A percentile compares a stretch with the other conserved stretches of the same genome.
These are phyloP conservation scores for Neurospora hispaniola DNA, from an alignment of 495 filamentous ascomycete genomes.

Conservation along the genomic window DNA sequence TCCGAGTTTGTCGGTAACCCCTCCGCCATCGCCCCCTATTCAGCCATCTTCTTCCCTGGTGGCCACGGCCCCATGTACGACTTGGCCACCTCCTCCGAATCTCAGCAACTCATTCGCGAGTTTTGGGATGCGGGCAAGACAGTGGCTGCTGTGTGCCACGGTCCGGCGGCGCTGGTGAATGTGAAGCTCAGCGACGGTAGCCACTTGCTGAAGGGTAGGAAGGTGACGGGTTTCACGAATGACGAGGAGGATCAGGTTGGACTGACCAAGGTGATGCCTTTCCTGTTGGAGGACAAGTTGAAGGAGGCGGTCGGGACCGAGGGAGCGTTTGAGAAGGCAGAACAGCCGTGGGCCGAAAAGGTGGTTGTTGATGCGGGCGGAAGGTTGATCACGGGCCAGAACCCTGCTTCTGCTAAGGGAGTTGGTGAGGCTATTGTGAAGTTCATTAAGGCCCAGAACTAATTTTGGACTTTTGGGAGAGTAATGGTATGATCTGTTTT, in stretches of 20 bases:
- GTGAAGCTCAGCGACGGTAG: conserved; percentile 41
- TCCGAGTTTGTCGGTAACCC: conserved; percentile 39
- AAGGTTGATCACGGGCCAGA: conserved; percentile 64
- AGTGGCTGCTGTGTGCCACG: conserved; percentile 60
- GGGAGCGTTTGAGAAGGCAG: conserved; percentile 48
- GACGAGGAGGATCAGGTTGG: conserved; percentile 49
- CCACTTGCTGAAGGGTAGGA: conserved; percentile 41
- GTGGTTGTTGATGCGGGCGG: conserved; percentile 45
- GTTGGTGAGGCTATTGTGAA: conserved; percentile 44
- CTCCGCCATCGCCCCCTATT: conserved; percentile 41
- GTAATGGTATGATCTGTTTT: too few relatives aligned
- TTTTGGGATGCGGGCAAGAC: conserved; percentile 52
- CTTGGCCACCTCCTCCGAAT: conserved; percentile 39
- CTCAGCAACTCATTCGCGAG: conserved; percentile 46
- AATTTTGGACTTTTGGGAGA: background rate
- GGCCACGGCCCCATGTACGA: conserved; percentile 79
- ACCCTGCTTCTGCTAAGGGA: conserved; percentile 52
- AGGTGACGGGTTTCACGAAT: conserved; percentile 60
- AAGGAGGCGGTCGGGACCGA: conserved; percentile 36
- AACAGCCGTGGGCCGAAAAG: conserved; percentile 45
- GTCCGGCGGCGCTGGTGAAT: conserved; percentile 49
- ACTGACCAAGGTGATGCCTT: conserved; percentile 46
- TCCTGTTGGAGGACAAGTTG: conserved; percentile 52
- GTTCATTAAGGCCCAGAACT: conserved; percentile 1
- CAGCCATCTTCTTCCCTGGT: conserved; percentile 60